These are phyloP conservation scores for Colletotrichum sp. DNA, from an alignment of 2,329 filamentous ascomycete genomes.

Conservation along the genomic window DNA sequence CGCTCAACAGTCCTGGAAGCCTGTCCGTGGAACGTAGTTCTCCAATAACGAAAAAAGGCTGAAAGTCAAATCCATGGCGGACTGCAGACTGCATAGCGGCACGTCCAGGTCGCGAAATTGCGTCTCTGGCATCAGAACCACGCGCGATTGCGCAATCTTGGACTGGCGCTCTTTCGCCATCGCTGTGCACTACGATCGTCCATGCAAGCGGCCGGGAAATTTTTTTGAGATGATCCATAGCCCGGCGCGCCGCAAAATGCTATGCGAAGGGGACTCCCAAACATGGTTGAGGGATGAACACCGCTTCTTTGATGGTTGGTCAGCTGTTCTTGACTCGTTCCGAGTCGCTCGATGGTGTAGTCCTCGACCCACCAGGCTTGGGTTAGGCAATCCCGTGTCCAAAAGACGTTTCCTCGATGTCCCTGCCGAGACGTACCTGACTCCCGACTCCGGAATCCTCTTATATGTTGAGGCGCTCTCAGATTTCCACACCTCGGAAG, in stretches of 20 bases:
- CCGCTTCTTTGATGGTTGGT: conserved; percentile 15
- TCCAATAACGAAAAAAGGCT: background rate
- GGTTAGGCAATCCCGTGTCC: conserved; percentile 22
- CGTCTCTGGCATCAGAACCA: conserved; percentile 18
- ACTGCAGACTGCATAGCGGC: background rate
- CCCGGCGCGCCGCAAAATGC: background rate
- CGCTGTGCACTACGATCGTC: background rate
- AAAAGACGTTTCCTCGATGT: conserved; percentile 22
- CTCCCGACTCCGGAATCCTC: background rate
- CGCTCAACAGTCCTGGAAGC: background rate
- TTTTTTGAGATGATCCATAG: conserved; percentile 14
- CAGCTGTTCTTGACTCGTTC: conserved; percentile 22
- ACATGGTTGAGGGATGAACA: conserved; percentile 19
- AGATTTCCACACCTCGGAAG: background rate
- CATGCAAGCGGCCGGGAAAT: conserved; percentile 17
- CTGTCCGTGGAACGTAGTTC: background rate
- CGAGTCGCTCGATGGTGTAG: conserved; percentile 14
- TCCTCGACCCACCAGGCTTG: conserved; percentile 20
- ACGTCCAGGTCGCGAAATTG: background rate
- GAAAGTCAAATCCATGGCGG: background rate
- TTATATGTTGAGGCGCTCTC: background rate
- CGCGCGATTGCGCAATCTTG: conserved; percentile 18
- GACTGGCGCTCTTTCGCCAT: background rate
- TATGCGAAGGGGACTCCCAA: background rate
- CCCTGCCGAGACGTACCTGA: background rate